Base-by-base conservation (phyloP, 306 rosid genomes). In the Casuarina glauca region DNA sequence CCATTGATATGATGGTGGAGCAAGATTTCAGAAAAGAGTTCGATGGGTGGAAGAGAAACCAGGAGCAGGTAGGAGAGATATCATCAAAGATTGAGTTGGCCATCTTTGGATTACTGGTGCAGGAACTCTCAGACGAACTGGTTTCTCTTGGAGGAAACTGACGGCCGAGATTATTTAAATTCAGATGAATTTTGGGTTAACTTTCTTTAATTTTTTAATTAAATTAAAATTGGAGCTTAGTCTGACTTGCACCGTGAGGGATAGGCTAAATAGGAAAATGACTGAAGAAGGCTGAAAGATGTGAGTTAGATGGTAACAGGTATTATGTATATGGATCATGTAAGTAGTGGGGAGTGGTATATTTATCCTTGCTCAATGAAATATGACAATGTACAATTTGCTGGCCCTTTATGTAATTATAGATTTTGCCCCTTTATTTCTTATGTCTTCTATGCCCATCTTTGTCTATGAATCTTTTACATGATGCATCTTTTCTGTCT, bases 1-100 rank as follows among this genome's bases (percentile, higher is more conserved):
- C 96, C 45, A 91, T 93, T 58, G 92, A 96, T 79, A 88, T 86
- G 96, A 93, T 91, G 97, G 86, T 89, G 50, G 92, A 82, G 74
- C 87, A 93, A 73, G 99, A 93, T 71, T 84, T 91, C 38, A 67
- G 80, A 9, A 84, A 67, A 70, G 97, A 91, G 81, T 78, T 83
- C 5, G 69, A 71, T 72, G 84, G 63, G 52, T 85, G 98, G 99
- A 96, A 86, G 80, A 83, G 54, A 67, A 81, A 83, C 81, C 76
- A 41, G 66, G 87, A 80, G 69, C 79, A 84, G 17, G 74, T 46
- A 54, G 87, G 77, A 73, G 89, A 89, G 63, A 62, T 87, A 5
- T 96, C 86, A 44, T 12, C 66, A 44, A 93, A 91, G 52, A 73
- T 96, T 74, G 99, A 96, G 75, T 55, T 86, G 68, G 84, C 84